These are phyloP conservation scores for Lentithecium fluviatile DNA, from an alignment of 495 filamentous ascomycete species.

Conservation along the genomic window DNA sequence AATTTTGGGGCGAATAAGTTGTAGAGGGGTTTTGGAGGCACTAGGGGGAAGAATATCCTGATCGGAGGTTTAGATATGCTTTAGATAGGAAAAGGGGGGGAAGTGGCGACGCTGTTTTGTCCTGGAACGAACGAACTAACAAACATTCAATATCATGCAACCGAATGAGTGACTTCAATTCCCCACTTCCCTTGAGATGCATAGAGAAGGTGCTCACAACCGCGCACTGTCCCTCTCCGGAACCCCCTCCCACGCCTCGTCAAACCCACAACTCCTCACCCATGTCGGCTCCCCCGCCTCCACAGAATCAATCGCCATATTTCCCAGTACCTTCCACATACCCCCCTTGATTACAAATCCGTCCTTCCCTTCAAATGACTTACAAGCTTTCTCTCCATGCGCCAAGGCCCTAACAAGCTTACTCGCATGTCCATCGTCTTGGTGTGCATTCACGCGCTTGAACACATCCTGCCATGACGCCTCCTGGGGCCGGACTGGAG, in stretches of 20 bases:
- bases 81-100: no score
- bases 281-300: slow-evolving; percentile 51
- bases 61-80: no score
- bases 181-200: no score
- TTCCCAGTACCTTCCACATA: slow-evolving; percentile 69
- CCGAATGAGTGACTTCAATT: no score
- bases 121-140: no score
- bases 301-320: slow-evolving; percentile 60
- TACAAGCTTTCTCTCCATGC: slow-evolving; percentile 54
- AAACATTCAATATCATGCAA: no score
- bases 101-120: no score
- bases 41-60: no score
- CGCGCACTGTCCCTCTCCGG: slow-evolving; percentile 11
- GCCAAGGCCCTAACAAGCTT: slow-evolving; percentile 71
- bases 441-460: slow-evolving; percentile 50
- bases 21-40: no score
- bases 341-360: slow-evolving; percentile 59
- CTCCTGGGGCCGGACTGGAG: slow-evolving; percentile 38
- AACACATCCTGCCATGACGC: slow-evolving; percentile 57
- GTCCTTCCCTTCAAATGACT: slow-evolving; percentile 44
- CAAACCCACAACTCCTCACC: slow-evolving; percentile 58
- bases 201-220: slow-evolving; percentile 15
- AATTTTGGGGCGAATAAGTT: slow-evolving; percentile 33
- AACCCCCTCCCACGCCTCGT: slow-evolving; percentile 55
- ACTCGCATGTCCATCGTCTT: slow-evolving; percentile 75